Percentiles rank a stretch among this genome's conserved stretches.
Evolutionary conservation across 106 monocot genomes (phyloP).

Genomic region (Dioscorea dumetorum): DNA sequence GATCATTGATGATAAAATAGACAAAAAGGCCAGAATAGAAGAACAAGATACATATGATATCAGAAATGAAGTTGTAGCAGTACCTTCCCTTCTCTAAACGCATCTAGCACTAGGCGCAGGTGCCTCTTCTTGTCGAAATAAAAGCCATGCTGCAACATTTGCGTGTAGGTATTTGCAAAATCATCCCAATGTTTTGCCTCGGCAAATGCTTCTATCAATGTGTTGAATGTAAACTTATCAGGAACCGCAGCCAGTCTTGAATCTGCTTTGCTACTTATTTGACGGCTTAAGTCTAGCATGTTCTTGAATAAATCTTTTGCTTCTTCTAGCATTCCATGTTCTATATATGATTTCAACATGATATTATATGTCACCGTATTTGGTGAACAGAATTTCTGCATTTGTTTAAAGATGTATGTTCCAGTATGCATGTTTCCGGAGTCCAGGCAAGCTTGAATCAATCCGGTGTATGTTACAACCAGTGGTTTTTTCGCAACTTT

Average conservation of each 20-base stretch:
- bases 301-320: slow-evolving; percentile 65
- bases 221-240: slow-evolving; percentile 93
- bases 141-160: slow-evolving; percentile 71
- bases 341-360: slow-evolving; percentile 83
- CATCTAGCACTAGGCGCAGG: slow-evolving; percentile 69
- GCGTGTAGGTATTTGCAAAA: slow-evolving; percentile 51
- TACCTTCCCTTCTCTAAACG: slow-evolving; percentile 92
- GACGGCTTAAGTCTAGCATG: slow-evolving; percentile 40
- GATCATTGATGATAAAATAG: not conserved
- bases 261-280: slow-evolving; percentile 31
- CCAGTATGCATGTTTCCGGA: slow-evolving; percentile 75
- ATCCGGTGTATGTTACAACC: slow-evolving; percentile 93
- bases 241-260: slow-evolving; percentile 40
- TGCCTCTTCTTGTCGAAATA: slow-evolving; percentile 76
- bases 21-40: not conserved
- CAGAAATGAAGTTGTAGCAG: not conserved
- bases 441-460: slow-evolving; percentile 85
- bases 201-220: slow-evolving; percentile 74
- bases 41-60: not conserved
- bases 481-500: slow-evolving; percentile 98
- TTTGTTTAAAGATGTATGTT: slow-evolving; percentile 70
- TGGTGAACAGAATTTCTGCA: slow-evolving; percentile 83
- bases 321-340: slow-evolving; percentile 61
- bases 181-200: slow-evolving; percentile 58
- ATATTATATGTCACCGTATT: slow-evolving; percentile 81